These are phyloP conservation scores for Trametes sanguinea DNA, from an alignment of 768 basidiomycete species.

Conservation along the genomic window DNA sequence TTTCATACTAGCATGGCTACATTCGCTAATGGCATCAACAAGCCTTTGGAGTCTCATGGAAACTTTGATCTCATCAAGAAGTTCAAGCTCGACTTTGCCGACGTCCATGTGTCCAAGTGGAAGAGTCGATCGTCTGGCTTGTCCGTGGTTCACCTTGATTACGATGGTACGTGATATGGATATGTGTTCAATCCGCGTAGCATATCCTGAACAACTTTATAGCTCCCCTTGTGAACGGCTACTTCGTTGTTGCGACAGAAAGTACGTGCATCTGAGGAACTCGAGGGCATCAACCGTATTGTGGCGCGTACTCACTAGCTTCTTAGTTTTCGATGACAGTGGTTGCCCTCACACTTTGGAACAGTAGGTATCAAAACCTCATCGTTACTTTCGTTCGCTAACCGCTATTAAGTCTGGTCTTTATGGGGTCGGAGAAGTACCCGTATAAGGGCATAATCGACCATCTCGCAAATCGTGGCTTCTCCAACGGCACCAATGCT, in stretches of 20 bases:
- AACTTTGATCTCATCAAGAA: conserved; percentile 84
- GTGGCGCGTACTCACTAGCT: background rate
- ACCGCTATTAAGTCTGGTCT: conserved; percentile 62
- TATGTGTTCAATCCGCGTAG: conserved; percentile 2
- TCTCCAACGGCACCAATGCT: conserved; percentile 90
- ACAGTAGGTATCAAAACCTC: conserved; percentile 59
- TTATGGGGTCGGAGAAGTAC: conserved; percentile 94
- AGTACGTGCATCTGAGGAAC: conserved; percentile 49
- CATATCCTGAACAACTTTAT: background rate
- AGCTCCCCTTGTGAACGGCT: conserved; percentile 90
- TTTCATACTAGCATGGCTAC: conserved; percentile 25
- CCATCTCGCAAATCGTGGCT: conserved; percentile 90
- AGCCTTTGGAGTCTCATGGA: conserved; percentile 43
- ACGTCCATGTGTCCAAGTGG: conserved; percentile 87
- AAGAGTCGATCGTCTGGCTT: conserved; percentile 85
- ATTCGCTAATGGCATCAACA: conserved; percentile 7
- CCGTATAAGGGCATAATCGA: conserved; percentile 97
- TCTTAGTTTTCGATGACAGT: conserved; percentile 85
- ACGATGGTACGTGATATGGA: conserved; percentile 62
- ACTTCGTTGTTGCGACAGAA: conserved; percentile 88
- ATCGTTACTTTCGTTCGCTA: conserved; percentile 13
- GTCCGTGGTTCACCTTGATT: conserved; percentile 87
- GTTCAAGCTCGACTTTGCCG: conserved; percentile 76
- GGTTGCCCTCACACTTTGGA: conserved; percentile 97
- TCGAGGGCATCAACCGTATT: background rate